Base-by-base conservation (phyloP, 140 eudicot species). In the Erigeron philadelphicus region DNA sequence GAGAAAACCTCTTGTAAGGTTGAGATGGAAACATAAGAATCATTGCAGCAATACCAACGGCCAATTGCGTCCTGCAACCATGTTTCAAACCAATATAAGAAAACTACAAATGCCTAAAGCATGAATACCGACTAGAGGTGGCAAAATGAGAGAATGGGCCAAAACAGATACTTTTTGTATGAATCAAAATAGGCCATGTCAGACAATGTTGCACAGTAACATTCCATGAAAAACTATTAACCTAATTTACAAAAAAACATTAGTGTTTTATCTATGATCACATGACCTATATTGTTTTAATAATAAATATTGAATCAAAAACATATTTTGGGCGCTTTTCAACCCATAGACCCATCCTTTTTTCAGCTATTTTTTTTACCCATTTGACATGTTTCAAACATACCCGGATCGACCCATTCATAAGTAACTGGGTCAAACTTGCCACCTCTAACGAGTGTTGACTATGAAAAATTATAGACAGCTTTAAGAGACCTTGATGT, bases 21-120 rank as follows among this genome's bases (percentile, higher is more conserved):
- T 70, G 97, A 85, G 42, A 82, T 80, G 17, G 95, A 79, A 42
- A 94, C 95, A 55, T 67, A 78, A 66, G 96, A 83, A 90, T 94
- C 99, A 65, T 94, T 94, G 87, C 99, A 94, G 86, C 99, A 94
- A 76, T 84, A 94, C 99, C 99, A 94, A 72, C 89, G 86, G 13
- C 95, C 95, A 75, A 80, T 38, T 10, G 97, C 89, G 77, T 94
- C 99, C 97, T 94, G 95, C 72, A 65, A 45, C 81, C 68, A 65
- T 57, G 16, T 44, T 74, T 0, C 52, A 53, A 77, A 44, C 15
- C 17, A 44, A 68, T 19, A 49, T 54, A 57, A 82, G 79, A 64
- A 53, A 50, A 62, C 64, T 58, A 67, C 21, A 8, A 31, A 82
- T 9, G 59, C 23, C 31, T 42, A 42, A 23, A 12, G 10, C 35